Base-by-base conservation (phyloP, 495 filamentous ascomycete genomes). In the Neurospora discreta region DNA sequence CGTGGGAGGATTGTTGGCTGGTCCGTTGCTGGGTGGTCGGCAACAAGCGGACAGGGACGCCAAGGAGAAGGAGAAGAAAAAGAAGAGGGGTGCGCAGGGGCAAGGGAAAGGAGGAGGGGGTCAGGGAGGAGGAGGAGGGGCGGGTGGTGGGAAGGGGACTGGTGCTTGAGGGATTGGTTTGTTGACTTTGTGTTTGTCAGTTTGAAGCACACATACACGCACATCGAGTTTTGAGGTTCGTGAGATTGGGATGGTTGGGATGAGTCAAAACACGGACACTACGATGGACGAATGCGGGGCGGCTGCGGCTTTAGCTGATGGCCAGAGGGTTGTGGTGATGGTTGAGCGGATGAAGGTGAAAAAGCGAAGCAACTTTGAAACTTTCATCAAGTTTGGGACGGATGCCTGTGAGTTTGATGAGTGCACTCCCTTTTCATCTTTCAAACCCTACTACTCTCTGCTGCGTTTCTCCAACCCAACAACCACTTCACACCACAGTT, bases 341-440 rank as follows among this genome's bases (percentile, higher is more conserved):
- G 70, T 10, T 71, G 70, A 68, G 23, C 39, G 39, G 70, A 68
- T n/a, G 33, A 77, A 70, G 71, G 39, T 72, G 9, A 39, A 65
- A 15, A 33, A 6, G 10, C 44, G 70, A 9, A 73, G 70, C n/a
- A 76, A 69, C 38, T 77, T 85, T 39, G 78, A 84, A 30, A 79
- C 82, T 40, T 79, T 84, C 68, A 75, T 82, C 46, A 78, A 69
- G 67, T 85, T 85, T 70, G 77, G 74, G 5, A 84, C 82, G 20
- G 83, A 85, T 72, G 81, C 81, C 60, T 82, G 84, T 85, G 76
- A 73, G 60, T 74, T 71, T 15, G 39, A 67, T 36, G n/a, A n/a
- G n/a, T 52, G 16, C 39, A 38, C 26, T 38, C 39, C n/a, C 33
- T 11, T n/a, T 8, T 71, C 18, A 38, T 11, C 0, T 6, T n/a